Evolutionary conservation across 2,329 filamentous ascomycete species (phyloP).

Genomic region (Ceratocystis variospora): DNA sequence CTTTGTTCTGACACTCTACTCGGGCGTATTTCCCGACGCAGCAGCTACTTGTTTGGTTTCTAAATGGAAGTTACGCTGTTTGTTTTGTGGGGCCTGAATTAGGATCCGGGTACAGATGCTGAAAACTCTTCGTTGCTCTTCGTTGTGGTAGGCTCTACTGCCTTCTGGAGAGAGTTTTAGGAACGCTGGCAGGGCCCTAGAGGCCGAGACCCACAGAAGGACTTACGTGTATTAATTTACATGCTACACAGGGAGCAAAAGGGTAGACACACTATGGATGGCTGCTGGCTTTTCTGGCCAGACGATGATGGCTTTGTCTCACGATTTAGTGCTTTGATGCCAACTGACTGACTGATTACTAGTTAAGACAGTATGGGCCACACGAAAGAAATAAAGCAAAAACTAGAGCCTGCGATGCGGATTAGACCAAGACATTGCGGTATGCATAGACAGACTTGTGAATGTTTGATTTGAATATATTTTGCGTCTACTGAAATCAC

Average conservation of each 20-base stretch:
- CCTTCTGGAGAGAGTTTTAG: no score
- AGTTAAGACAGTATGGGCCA: neutral
- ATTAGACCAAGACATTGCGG: neutral
- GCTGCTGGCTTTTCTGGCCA: neutral
- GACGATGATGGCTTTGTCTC: neutral
- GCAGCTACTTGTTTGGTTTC: neutral
- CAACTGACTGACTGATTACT: neutral
- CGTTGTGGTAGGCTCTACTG: no score
- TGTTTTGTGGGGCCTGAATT: neutral
- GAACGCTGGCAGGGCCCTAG: neutral
- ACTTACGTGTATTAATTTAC: neutral
- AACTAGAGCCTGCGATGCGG: neutral
- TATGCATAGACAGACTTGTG: neutral
- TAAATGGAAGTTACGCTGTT: neutral
- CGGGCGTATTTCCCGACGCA: no score
- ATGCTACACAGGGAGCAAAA: neutral
- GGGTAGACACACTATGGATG: neutral
- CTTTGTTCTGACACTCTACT: no score
- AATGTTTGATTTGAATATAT: no score
- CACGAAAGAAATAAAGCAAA: neutral
- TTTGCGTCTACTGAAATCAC: no score
- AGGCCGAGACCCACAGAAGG: neutral
- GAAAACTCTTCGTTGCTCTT: no score
- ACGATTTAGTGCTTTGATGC: neutral
- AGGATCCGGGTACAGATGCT: neutral